These are phyloP conservation scores for Tetraselmis chui DNA, from an alignment of 139 green algal species.

Conservation along the genomic window DNA sequence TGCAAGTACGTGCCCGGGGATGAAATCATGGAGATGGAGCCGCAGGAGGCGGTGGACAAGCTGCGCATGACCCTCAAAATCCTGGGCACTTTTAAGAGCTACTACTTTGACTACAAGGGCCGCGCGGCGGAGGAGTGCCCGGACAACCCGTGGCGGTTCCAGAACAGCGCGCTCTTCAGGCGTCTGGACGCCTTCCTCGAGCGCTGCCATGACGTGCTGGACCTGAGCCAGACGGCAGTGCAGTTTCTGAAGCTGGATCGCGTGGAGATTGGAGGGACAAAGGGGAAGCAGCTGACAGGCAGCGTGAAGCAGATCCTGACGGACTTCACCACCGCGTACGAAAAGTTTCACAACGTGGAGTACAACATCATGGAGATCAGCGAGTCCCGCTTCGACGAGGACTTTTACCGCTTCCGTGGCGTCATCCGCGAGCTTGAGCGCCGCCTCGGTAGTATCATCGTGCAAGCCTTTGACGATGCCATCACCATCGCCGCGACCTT, in stretches of 20 bases:
- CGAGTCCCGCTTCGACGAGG: constrained; percentile 56
- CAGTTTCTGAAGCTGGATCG: constrained; percentile 82
- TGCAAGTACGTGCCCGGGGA: constrained; percentile 60
- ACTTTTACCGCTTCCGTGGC: constrained; percentile 61
- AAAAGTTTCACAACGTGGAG: constrained; percentile 63
- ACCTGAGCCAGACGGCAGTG: constrained; percentile 66
- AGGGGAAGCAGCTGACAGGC: constrained; percentile 65
- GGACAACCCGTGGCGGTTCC: constrained; percentile 77
- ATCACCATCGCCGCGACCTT: constrained; percentile 72
- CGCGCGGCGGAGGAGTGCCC: constrained; percentile 30
- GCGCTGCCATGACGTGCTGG: constrained; percentile 76
- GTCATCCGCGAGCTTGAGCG: constrained; percentile 74
- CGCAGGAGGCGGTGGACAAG: constrained; percentile 75
- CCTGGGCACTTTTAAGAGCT: constrained; percentile 74
- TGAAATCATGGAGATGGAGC: constrained; percentile 72
- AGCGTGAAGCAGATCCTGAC: constrained; percentile 64
- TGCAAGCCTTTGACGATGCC: constrained; percentile 78
- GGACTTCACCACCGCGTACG: constrained; percentile 61
- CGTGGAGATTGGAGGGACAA: constrained; percentile 81
- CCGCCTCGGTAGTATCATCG: constrained; percentile 72
- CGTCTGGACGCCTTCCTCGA: constrained; percentile 76
- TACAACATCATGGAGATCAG: constrained; percentile 81
- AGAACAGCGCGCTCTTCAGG: constrained; percentile 67
- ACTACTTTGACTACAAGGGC: constrained; percentile 76
- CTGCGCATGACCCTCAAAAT: constrained; percentile 69